Evolutionary conservation across 495 filamentous ascomycete species (phyloP), one percentile per base, ranked within the genome.

Genomic region (Darksidea phi): DNA sequence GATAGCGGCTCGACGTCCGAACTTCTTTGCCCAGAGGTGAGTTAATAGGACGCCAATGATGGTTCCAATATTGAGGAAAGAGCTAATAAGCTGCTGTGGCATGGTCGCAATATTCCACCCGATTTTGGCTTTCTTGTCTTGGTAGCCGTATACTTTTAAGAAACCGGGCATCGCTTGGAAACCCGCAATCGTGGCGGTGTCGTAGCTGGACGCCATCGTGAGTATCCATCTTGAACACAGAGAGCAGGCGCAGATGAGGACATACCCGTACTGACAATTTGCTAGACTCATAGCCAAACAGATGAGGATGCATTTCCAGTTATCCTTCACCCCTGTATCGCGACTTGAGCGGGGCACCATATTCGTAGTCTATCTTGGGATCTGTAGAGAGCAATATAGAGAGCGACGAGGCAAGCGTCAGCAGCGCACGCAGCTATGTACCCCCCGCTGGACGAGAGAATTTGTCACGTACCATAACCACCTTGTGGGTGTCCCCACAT

Each of bases 81-180:
- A 32, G 28, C 4, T 4, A 10, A 32, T 59, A 24, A 32, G 65
- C 6, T 67, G 67, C 48, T 5, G 67, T 69, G 21, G 61, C 57
- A 63, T 72, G 18, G 10, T 25, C n/a, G 73, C 68, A 34, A 73
- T 75, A 36, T 42, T 42, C 24, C 34, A 54, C 6, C 51, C 51
- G 6, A 42, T 64, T 64, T 72, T 69, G 71, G 42, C 41, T 61
- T 42, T 46, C 41, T 36, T 57, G 34, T 76, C 68, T 26, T 67
- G 63, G 57, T 77, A 77, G 7, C 76, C 76, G 54, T 73, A 78
- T 12, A 79, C 68, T 46, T 64, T 57, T 3, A 78, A 66, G 53
- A 79, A 79, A 11, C 75, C 77, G 1, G 71, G 71, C 74, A 78
- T 77, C 25, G 63, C 68, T 50, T 78, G 77, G 49, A 78, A 70